Conservation (phyloP, 495 filamentous ascomycete genomes). For the Neurospora sublineolata region DNA sequence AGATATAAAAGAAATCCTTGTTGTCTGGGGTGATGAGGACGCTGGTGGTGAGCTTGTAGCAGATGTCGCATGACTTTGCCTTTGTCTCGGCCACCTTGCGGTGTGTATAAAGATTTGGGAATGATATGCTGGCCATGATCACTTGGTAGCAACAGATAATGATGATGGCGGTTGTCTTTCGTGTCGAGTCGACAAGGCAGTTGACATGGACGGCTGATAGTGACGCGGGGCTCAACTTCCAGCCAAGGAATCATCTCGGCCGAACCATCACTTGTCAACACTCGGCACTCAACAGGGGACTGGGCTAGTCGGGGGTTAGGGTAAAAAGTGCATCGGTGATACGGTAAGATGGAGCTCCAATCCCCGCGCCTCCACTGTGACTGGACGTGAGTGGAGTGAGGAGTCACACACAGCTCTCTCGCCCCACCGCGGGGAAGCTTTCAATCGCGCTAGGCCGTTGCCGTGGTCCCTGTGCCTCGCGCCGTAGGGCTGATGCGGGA, state of each 20-base stretch:
- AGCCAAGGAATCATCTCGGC: slow-evolving; percentile 1
- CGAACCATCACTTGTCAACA: neutral
- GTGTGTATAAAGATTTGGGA: slow-evolving; percentile 76
- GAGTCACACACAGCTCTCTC: neutral
- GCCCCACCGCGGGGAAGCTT: neutral
- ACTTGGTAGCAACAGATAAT: neutral
- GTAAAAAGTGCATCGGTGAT: neutral
- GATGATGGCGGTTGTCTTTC: neutral
- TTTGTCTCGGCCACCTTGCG: slow-evolving; percentile 78
- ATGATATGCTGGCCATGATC: slow-evolving; percentile 26
- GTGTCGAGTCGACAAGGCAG: neutral
- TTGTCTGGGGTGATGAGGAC: slow-evolving; percentile 85
- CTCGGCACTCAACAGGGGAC: neutral
- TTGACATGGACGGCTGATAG: neutral
- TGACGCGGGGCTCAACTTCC: neutral
- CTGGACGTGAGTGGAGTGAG: neutral
- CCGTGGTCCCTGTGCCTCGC: neutral
- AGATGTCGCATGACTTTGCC: slow-evolving; percentile 76
- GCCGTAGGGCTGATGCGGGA: neutral
- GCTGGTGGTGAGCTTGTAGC: slow-evolving; percentile 76
- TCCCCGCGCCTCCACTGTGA: neutral
- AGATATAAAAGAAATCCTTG: slow-evolving; percentile 96
- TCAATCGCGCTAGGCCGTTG: neutral
- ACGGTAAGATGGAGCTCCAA: neutral
- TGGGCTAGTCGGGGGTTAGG: neutral